Evolutionary conservation across 495 filamentous ascomycete species (phyloP), one percentile per base, ranked within the genome.

Genomic region (Talaromyces liani): DNA sequence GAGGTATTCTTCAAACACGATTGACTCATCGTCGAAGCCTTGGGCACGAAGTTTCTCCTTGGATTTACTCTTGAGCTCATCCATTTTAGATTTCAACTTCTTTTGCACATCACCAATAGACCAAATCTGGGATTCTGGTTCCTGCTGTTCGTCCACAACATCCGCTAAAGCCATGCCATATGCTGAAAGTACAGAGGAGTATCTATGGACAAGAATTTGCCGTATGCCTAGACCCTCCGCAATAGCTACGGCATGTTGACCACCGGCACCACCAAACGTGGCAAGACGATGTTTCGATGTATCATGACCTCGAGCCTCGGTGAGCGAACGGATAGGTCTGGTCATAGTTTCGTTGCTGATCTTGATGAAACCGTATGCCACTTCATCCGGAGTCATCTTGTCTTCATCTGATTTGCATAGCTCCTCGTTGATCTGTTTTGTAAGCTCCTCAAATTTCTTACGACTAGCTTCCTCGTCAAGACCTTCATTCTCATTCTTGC

Each of bases 261-360:
- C 94, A 56, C 94, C 94, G 1, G 94, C 94, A 29, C 94, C 94
- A 22, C 94, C 94, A 77, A 98, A 98, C 0, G 90, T 93, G 1
- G 92, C 93, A 47, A 98, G 81, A 6, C 91, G 80, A 73, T 98
- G 94, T 68, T 88, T 89, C 3, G 91, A 91, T 2, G 93, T 93
- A 72, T 96, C 92, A 69, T 96, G 88, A 1, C 94, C 94, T 72
- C 93, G 91, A 20, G 92, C 93, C 74, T 98, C 93, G 4, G 93
- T 98, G 66, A 97, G 79, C 34, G 89, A 92, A 41, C 94, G 81
- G 66, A 98, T 98, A 0, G 94, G 94, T 54, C 94, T 79, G 2
- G 89, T 92, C 94, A 98, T 98, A 20, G 91, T 88, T 76, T 97
- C 93, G 65, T 98, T 97, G 3, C 94, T 93, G 61, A 98, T 91